These are phyloP conservation scores for Didymella glomerata DNA, from an alignment of 2,329 filamentous ascomycete genomes.

Conservation along the genomic window DNA sequence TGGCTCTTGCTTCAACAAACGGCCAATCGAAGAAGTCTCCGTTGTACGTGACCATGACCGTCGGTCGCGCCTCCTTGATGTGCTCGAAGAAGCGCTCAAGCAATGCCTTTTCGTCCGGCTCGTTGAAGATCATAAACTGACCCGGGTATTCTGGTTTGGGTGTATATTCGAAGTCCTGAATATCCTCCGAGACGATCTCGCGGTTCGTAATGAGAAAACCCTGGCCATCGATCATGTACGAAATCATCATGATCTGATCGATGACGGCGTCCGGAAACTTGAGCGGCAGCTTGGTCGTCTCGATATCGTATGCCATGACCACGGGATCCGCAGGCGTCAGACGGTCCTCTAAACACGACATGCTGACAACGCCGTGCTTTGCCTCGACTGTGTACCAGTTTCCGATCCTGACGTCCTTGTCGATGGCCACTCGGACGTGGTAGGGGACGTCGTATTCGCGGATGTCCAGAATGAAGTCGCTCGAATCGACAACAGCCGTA, in stretches of 20 bases:
- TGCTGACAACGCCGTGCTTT: conserved; percentile 86
- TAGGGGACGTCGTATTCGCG: conserved; percentile 99
- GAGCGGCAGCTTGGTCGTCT: conserved; percentile 92
- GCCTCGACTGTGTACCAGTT: conserved; percentile 97
- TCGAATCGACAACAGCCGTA: conserved; percentile 84
- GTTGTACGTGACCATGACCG: conserved; percentile 99
- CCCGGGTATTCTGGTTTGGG: conserved; percentile 96
- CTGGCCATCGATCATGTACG: conserved; percentile 99
- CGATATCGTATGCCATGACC: conserved; percentile 99
- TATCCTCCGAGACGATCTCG: conserved; percentile 97
- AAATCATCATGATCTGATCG: conserved; percentile 99
- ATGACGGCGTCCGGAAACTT: conserved; percentile 96
- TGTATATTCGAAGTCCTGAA: conserved; percentile 97
- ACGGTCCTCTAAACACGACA: conserved; percentile 85
- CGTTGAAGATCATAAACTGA: conserved; percentile 97
- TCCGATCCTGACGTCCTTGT: conserved; percentile 93
- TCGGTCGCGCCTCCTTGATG: conserved; percentile 92
- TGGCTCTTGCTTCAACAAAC: conserved; percentile 92
- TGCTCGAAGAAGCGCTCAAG: conserved; percentile 94
- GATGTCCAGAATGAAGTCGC: conserved; percentile 98
- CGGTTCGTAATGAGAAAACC: conserved; percentile 98
- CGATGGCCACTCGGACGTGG: conserved; percentile 98
- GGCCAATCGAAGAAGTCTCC: conserved; percentile 99
- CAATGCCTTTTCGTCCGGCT: conserved; percentile 86
- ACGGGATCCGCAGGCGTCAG: conserved; percentile 92